These are phyloP conservation scores for Tanacetum coccineum DNA, from an alignment of 129 eudicot species.

Conservation along the genomic window DNA sequence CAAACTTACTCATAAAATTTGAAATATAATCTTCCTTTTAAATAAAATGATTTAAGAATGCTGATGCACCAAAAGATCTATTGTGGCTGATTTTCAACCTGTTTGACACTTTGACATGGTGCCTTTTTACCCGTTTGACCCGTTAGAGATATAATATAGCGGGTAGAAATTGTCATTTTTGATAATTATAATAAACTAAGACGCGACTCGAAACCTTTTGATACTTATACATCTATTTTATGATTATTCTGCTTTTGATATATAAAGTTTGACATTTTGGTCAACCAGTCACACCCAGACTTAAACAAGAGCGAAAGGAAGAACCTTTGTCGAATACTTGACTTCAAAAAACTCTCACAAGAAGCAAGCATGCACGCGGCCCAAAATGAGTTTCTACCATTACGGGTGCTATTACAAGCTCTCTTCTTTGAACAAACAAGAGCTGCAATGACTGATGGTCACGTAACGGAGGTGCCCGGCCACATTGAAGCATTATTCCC, in stretches of 20 bases:
- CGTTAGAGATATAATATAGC: background rate
- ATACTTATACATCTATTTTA: background rate
- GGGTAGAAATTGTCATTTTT: background rate
- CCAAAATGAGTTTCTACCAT: no score
- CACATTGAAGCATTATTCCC: no score
- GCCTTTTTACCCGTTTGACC: no score
- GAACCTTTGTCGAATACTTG: conserved; percentile 64
- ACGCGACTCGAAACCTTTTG: background rate
- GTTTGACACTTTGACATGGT: background rate
- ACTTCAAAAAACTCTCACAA: no score
- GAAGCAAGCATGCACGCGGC: no score
- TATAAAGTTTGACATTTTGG: conserved; percentile 16
- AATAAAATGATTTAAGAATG: background rate
- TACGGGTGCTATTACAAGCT: no score
- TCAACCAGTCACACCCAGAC: conserved; percentile 62
- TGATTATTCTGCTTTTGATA: background rate
- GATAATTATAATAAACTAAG: conserved; percentile 3
- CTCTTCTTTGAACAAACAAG: no score
- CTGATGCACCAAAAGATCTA: no score
- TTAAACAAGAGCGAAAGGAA: conserved; percentile 78
- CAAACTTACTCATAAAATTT: no score
- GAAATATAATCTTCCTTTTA: background rate
- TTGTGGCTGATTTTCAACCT: background rate
- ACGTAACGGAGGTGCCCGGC: no score
- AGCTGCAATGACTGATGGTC: no score